A percentile compares a stretch with the other conserved stretches of the same genome.
phyloP scores from a whole-genome alignment of 2,329 filamentous ascomycete species.

The Chrysosporium queenslandicum region DNA sequence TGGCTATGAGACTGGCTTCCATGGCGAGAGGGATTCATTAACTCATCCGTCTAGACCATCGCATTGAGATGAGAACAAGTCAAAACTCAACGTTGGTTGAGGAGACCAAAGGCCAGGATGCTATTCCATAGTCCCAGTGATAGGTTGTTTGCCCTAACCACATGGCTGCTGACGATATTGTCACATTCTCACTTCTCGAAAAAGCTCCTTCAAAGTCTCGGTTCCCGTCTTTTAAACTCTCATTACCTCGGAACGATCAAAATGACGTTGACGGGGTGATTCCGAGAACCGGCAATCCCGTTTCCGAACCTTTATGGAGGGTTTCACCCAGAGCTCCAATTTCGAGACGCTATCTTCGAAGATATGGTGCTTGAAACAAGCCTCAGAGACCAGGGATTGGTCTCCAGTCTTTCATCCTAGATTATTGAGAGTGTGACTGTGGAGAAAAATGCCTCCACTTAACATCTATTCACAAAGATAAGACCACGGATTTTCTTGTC shows the following conservation, averaged over 20 bases:
- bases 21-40: no score
- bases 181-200: no score
- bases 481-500: neutral
- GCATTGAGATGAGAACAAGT: no score
- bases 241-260: slow-evolving; percentile 9
- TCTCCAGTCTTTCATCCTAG: neutral
- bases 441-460: neutral
- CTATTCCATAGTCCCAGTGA: no score
- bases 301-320: neutral
- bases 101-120: no score
- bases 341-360: slow-evolving; percentile 5
- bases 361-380: neutral
- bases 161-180: no score
- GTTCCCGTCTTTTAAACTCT: no score
- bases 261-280: slow-evolving; percentile 1
- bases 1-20: no score
- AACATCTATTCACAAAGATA: neutral
- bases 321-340: neutral
- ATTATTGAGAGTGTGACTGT: neutral
- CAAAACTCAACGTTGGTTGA: no score
- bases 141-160: no score
- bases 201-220: no score
- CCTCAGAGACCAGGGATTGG: neutral
- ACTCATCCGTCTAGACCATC: no score
- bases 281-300: slow-evolving; percentile 7